phyloP scores from a whole-genome alignment of 1,284 basidiomycete genomes.

The Marasmius tenuissimus region DNA sequence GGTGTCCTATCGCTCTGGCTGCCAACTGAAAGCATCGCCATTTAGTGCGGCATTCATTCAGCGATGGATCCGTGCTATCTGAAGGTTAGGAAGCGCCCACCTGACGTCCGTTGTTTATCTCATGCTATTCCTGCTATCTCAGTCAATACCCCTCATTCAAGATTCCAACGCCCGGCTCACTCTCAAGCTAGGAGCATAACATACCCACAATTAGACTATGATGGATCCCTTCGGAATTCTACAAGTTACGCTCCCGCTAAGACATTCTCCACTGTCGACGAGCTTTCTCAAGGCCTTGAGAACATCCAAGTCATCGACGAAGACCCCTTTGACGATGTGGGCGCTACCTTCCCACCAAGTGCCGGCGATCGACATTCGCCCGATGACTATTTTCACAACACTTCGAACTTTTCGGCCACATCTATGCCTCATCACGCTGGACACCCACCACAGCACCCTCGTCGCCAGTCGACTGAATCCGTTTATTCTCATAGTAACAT shows the following conservation, averaged over 20 bases:
- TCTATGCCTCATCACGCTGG: too few relatives aligned
- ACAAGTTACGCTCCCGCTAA: too few relatives aligned
- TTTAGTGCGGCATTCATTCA: background rate
- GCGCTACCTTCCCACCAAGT: too few relatives aligned
- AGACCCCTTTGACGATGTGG: too few relatives aligned
- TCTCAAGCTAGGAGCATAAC: background rate
- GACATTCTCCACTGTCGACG: too few relatives aligned
- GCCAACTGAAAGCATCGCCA: background rate
- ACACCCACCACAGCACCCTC: background rate
- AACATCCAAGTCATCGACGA: too few relatives aligned
- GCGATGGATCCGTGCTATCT: background rate
- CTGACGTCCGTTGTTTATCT: background rate
- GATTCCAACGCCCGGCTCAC: background rate
- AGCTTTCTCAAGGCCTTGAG: too few relatives aligned
- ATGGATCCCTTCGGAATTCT: too few relatives aligned
- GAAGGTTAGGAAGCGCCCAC: background rate
- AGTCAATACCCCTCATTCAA: background rate
- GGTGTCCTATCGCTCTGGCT: background rate
- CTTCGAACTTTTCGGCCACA: too few relatives aligned
- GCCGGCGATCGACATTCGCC: too few relatives aligned
- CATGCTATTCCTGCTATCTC: background rate
- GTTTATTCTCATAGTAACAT: background rate
- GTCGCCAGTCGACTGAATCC: background rate
- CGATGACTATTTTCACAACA: too few relatives aligned
- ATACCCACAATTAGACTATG: background rate